Conservation (phyloP, 2,329 filamentous ascomycete genomes). For the Penicillium sp. region DNA sequence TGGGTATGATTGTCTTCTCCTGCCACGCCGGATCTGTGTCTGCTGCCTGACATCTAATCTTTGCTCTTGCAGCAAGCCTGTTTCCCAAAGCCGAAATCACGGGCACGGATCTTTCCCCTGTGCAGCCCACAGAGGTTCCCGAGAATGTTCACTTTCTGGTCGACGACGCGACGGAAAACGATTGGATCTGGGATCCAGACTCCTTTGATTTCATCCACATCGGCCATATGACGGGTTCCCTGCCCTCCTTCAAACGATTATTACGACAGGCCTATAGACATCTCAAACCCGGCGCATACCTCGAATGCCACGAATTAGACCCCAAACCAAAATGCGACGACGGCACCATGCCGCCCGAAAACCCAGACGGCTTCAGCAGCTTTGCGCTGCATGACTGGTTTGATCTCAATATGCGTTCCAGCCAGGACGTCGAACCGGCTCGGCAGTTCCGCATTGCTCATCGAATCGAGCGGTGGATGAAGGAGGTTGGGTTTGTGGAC, state of each 20-base stretch:
- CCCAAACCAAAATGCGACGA: conserved; percentile 53
- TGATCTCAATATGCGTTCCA: conserved; percentile 41
- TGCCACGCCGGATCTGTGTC: conserved; percentile 1
- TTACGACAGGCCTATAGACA: conserved; percentile 53
- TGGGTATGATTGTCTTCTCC: conserved; percentile 45
- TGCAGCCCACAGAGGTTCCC: conserved; percentile 64
- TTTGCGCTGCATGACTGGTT: conserved; percentile 51
- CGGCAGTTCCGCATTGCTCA: conserved; percentile 54
- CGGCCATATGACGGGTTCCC: conserved; percentile 57
- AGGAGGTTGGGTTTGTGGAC: conserved; percentile 57
- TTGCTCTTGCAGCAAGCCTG: conserved; percentile 28
- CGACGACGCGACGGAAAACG: conserved; percentile 62
- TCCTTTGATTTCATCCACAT: conserved; percentile 61
- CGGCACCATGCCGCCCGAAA: conserved; percentile 50
- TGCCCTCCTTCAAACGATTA: conserved; percentile 56
- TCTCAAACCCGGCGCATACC: conserved; percentile 56
- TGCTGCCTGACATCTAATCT: conserved; percentile 12
- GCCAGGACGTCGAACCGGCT: conserved; percentile 44
- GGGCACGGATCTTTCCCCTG: conserved; percentile 66
- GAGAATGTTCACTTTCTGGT: conserved; percentile 72
- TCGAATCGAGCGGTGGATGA: conserved; percentile 54
- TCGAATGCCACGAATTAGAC: conserved; percentile 47
- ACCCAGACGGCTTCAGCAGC: conserved; percentile 35
- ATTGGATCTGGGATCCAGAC: conserved; percentile 55
- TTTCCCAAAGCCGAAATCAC: conserved; percentile 60